phyloP scores from a whole-genome alignment of 2,329 filamentous ascomycete species.

The Eutypella sp. region DNA sequence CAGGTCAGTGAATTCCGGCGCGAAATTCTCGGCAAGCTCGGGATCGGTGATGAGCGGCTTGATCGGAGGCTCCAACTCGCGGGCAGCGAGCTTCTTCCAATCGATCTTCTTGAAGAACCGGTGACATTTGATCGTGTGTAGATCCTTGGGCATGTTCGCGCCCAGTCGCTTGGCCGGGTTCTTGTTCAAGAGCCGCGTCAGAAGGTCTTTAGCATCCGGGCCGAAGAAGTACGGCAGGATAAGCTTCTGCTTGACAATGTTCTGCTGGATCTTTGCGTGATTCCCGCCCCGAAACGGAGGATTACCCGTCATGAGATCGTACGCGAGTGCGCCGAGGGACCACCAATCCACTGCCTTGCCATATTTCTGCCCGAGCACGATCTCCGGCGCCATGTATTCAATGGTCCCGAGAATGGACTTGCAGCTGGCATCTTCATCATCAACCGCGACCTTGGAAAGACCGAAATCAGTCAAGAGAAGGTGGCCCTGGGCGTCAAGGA shows the following conservation, averaged over 20 bases:
- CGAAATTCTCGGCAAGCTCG: conserved; percentile 94
- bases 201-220: conserved; percentile 87
- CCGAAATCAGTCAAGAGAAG: conserved; percentile 95
- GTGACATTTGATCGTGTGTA: conserved; percentile 81
- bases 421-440: conserved; percentile 63
- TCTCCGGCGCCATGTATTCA: conserved; percentile 98
- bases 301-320: conserved; percentile 85
- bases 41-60: conserved; percentile 92
- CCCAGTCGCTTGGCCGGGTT: conserved; percentile 89
- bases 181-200: conserved; percentile 85
- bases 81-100: conserved; percentile 79
- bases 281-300: conserved; percentile 90
- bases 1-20: conserved; percentile 83
- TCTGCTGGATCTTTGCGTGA: conserved; percentile 90
- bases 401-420: conserved; percentile 91
- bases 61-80: conserved; percentile 85
- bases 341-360: conserved; percentile 98
- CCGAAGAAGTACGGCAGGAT: conserved; percentile 84
- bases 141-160: conserved; percentile 81
- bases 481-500: conserved; percentile 86
- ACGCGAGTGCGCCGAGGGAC: conserved; percentile 90
- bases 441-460: conserved; percentile 86
- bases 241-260: conserved; percentile 91
- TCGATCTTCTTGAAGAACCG: conserved; percentile 97
- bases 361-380: conserved; percentile 82